Conservation (phyloP, 805 yeast genomes). For the Ogataea paraovalis region DNA sequence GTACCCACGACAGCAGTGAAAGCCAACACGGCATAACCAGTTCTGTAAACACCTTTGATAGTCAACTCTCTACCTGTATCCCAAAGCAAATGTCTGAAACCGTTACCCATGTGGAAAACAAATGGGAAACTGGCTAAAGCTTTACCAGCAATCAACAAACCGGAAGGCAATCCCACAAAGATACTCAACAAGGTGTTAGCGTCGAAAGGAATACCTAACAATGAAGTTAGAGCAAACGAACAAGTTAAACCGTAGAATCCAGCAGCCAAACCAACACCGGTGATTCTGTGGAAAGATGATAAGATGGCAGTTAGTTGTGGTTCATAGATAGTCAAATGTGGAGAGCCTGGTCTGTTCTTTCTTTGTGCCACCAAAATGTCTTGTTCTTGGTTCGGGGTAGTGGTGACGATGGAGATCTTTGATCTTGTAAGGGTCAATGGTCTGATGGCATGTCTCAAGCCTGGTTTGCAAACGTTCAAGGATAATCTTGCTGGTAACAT, state of each 20-base stretch:
- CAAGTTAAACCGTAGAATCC: constrained; percentile 76
- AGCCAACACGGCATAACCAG: constrained; percentile 83
- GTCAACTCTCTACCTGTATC: constrained; percentile 80
- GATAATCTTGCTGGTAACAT: constrained; percentile 22
- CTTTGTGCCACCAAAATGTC: constrained; percentile 76
- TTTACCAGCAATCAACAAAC: constrained; percentile 60
- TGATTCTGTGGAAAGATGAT: constrained; percentile 80
- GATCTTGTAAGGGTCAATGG: constrained; percentile 26
- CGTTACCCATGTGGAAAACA: constrained; percentile 81
- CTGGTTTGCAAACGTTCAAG: constrained; percentile 14
- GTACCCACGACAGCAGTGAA: constrained; percentile 56
- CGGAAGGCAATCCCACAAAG: constrained; percentile 61
- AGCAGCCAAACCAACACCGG: constrained; percentile 79
- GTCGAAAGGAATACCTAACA: constrained; percentile 57
- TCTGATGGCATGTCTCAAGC: constrained; percentile 14
- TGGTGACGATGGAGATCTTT: constrained; percentile 43
- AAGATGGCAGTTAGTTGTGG: constrained; percentile 84
- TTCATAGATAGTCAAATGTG: constrained; percentile 85
- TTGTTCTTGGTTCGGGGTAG: constrained; percentile 57
- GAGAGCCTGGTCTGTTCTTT: constrained; percentile 82
- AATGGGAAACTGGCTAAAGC: constrained; percentile 75
- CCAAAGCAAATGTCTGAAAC: constrained; percentile 93
- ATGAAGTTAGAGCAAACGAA: constrained; percentile 66
- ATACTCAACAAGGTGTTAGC: constrained; percentile 48
- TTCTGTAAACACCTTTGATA: constrained; percentile 83